These are phyloP conservation scores for Periconia digitata DNA, from an alignment of 2,329 filamentous ascomycete genomes.

Conservation along the genomic window DNA sequence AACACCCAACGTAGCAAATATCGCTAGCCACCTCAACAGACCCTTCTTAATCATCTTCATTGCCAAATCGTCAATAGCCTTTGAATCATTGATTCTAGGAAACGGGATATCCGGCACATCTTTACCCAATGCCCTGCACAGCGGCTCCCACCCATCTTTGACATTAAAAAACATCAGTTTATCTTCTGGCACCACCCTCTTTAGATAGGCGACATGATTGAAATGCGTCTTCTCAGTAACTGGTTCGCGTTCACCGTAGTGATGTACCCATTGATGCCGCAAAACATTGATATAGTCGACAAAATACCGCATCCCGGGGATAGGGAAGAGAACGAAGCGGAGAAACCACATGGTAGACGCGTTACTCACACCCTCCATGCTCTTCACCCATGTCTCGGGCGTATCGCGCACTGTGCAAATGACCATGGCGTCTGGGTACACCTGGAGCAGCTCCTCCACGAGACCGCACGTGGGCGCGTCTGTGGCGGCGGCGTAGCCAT, in stretches of 20 bases:
- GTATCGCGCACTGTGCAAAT: conserved; percentile 34
- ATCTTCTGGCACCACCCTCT: conserved; percentile 12
- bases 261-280: conserved; percentile 6
- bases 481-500: conserved; percentile 52
- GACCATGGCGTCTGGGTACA: conserved; percentile 55
- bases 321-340: conserved; percentile 18
- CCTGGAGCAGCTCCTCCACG: conserved; percentile 49
- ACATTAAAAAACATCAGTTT: conserved; percentile 14
- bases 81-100: conserved; percentile 24
- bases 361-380: conserved; percentile 14
- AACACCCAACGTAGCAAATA: conserved; percentile 11
- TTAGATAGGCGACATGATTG: conserved; percentile 11
- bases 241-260: conserved; percentile 2
- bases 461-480: conserved; percentile 49
- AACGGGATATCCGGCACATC: conserved; percentile 15
- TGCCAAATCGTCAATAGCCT: conserved; percentile 22
- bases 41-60: conserved; percentile 17
- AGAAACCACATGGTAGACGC: conserved; percentile 18
- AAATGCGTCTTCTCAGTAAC: conserved; percentile 1
- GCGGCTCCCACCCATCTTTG: conserved; percentile 14
- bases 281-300: conserved; percentile 15
- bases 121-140: conserved; percentile 14
- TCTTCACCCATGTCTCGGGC: conserved; percentile 23
- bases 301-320: conserved; percentile 23
- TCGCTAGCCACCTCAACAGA: conserved; percentile 36